Base-by-base conservation (phyloP, 768 basidiomycete genomes). In the Candolleomyces eurysporus region DNA sequence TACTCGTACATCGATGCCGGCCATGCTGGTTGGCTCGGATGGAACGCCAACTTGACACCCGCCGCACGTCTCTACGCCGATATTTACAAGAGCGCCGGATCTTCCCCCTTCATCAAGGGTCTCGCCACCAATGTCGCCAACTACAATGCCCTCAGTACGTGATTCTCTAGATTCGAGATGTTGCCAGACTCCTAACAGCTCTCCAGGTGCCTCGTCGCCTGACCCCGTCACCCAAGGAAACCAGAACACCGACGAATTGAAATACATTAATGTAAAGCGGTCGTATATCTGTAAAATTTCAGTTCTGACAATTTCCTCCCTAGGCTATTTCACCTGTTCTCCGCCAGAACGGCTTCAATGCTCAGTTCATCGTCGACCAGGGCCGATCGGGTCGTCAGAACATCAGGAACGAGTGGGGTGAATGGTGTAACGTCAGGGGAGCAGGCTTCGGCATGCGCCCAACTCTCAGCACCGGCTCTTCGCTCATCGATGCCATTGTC, bases 341-440 rank as follows among this genome's bases (percentile, higher is more conserved):
- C 55, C 63, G 68, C 13, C 67, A 69, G 9, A 60, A 65, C 30
- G 83, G 82, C 61, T 87, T 83, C 80, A 78, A 79, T 54, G 84
- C 84, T 40, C 79, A 83, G 67, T 87, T 87, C 76, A 83, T 87
- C 69, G 85, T 87, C 59, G 87, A 87, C 73, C 85, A 87, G 76
- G 82, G 83, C 60, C 85, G 86, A 61, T 82, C 84, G 43, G 86
- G 86, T 70, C 76, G 78, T 19, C 85, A 87, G 75, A 82, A 84
- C 75, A 76, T 87, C 72, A 83, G 86, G 57, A 69, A 77, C 26
- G 70, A 75, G 63, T 87, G 86, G 85, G 86, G 85, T 65, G 82
- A 87, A 74, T 88, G 84, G 83, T 86, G 86, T 79, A 88, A 88
- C 69, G 82, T 88, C 68, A 80, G 81, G 67, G 79, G 80, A 65